phyloP scores from a whole-genome alignment of 352 stramenopile species.

The Blastocystis sp. region DNA sequence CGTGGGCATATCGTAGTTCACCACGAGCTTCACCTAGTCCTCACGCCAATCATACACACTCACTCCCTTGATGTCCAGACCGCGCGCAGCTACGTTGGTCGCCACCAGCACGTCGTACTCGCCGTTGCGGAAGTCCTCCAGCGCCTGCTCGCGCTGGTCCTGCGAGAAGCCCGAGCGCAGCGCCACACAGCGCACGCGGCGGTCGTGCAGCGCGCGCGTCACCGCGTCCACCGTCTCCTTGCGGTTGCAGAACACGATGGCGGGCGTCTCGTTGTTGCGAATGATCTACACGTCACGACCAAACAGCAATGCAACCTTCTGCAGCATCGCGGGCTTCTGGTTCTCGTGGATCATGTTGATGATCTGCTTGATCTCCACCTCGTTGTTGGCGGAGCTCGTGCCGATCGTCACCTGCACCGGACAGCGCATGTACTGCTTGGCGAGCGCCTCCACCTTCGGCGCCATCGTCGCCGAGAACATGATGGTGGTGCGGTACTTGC shows the following conservation, averaged over 20 bases:
- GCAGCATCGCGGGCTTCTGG: constrained; percentile 88
- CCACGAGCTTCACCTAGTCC: constrained; percentile 91
- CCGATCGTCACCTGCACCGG: constrained; percentile 96
- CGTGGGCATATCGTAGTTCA: constrained; percentile 97
- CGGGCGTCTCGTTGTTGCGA: constrained; percentile 80
- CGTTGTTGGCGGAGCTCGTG: constrained; percentile 93
- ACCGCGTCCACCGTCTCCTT: constrained; percentile 93
- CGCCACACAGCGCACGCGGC: constrained; percentile 34
- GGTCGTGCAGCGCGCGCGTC: constrained; percentile 16
- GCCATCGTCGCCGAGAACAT: constrained; percentile 97
- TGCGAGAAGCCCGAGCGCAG: constrained; percentile 95
- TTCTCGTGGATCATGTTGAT: constrained; percentile 85
- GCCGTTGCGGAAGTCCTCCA: constrained; percentile 83
- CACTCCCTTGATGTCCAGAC: constrained; percentile 91
- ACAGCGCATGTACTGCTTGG: constrained; percentile 92
- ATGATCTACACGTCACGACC: constrained; percentile 83
- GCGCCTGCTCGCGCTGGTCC: constrained; percentile 89
- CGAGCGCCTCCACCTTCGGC: constrained; percentile 92
- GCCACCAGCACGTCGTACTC: constrained; percentile 79
- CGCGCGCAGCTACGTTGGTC: constrained; percentile 81
- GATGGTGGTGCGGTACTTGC: constrained; percentile 60
- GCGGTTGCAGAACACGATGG: constrained; percentile 99
- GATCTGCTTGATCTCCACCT: constrained; percentile 92
- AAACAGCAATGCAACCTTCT: constrained; percentile 58
- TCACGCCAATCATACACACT: neutral